Evolutionary conservation across 106 monocot species (phyloP).

Genomic region (Posidonia australis): DNA sequence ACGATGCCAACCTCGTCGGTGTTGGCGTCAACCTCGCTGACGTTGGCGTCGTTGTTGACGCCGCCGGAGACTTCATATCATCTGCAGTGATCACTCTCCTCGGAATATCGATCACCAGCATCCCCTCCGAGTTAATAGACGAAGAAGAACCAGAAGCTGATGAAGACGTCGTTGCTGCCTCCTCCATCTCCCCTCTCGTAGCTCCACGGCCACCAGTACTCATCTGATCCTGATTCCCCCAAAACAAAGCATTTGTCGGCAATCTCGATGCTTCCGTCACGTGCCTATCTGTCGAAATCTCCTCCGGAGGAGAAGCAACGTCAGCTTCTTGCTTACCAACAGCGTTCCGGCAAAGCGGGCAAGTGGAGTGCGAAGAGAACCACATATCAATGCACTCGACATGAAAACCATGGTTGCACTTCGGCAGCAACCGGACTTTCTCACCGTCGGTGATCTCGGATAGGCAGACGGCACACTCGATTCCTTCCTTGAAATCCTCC

Average conservation of each 20-base stretch:
- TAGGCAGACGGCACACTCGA: slow-evolving; percentile 22
- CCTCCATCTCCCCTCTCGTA: too few species aligned
- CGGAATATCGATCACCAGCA: slow-evolving; percentile 4
- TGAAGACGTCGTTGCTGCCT: not conserved
- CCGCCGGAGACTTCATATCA: slow-evolving; percentile 6
- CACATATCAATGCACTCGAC: slow-evolving; percentile 26
- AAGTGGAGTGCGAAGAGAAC: slow-evolving; percentile 21
- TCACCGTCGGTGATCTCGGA: slow-evolving; percentile 17
- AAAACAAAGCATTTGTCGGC: not conserved
- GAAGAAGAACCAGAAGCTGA: not conserved
- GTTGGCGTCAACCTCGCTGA: slow-evolving; percentile 9
- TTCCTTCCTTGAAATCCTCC: slow-evolving; percentile 2
- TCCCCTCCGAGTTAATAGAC: not conserved
- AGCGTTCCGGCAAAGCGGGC: slow-evolving; percentile 7
- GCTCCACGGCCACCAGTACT: not conserved
- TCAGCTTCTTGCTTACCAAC: not conserved
- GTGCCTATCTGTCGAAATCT: not conserved
- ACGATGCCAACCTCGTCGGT: slow-evolving; percentile 8
- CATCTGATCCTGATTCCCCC: not conserved
- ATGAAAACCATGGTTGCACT: slow-evolving; percentile 24
- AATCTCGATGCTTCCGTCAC: not conserved
- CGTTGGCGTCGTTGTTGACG: slow-evolving; percentile 3
- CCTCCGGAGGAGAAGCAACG: not conserved
- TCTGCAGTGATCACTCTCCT: slow-evolving; percentile 1
- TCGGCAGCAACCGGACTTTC: slow-evolving; percentile 11